A percentile compares a stretch with the other conserved stretches of the same genome.
These are phyloP conservation scores for Passalora sequoiae DNA, from an alignment of 2,329 filamentous ascomycete genomes.

Conservation along the genomic window DNA sequence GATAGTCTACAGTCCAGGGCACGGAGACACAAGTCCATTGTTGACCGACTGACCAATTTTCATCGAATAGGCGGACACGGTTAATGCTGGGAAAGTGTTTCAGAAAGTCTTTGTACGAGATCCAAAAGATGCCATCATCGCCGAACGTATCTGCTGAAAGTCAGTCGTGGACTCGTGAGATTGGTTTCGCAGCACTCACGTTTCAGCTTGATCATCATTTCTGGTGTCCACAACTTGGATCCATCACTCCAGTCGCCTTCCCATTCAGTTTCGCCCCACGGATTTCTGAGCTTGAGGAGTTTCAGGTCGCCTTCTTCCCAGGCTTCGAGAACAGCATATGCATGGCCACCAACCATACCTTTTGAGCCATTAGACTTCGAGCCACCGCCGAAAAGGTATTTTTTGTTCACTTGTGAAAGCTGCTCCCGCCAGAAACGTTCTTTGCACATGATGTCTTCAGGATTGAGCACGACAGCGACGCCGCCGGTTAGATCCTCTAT, in stretches of 20 bases:
- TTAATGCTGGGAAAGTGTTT: slow-evolving; percentile 50
- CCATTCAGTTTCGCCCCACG: slow-evolving; percentile 79
- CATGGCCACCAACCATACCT: slow-evolving; percentile 56
- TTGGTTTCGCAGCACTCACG: slow-evolving; percentile 3
- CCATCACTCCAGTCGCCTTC: slow-evolving; percentile 77
- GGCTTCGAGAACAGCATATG: slow-evolving; percentile 57
- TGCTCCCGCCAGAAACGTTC: slow-evolving; percentile 81
- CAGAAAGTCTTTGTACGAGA: slow-evolving; percentile 55
- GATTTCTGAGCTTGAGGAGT: slow-evolving; percentile 57
- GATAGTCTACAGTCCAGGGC: slow-evolving; percentile 57
- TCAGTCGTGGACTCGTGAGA: background rate
- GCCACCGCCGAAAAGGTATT: slow-evolving; percentile 73
- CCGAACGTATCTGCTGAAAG: slow-evolving; percentile 26
- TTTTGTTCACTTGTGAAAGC: slow-evolving; percentile 71
- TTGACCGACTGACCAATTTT: slow-evolving; percentile 57
- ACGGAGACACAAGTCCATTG: slow-evolving; percentile 58
- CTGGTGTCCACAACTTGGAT: slow-evolving; percentile 76
- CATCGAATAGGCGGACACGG: slow-evolving; percentile 57
- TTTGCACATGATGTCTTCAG: slow-evolving; percentile 68
- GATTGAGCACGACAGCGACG: slow-evolving; percentile 63
- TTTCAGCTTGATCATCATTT: slow-evolving; percentile 65
- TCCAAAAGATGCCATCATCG: slow-evolving; percentile 51
- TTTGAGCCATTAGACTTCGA: slow-evolving; percentile 32
- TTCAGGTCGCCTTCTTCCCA: slow-evolving; percentile 38
- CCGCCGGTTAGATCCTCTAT: slow-evolving; percentile 57